phyloP scores from a whole-genome alignment of 441 rosid species.

The Adansonia madagascariensis region DNA sequence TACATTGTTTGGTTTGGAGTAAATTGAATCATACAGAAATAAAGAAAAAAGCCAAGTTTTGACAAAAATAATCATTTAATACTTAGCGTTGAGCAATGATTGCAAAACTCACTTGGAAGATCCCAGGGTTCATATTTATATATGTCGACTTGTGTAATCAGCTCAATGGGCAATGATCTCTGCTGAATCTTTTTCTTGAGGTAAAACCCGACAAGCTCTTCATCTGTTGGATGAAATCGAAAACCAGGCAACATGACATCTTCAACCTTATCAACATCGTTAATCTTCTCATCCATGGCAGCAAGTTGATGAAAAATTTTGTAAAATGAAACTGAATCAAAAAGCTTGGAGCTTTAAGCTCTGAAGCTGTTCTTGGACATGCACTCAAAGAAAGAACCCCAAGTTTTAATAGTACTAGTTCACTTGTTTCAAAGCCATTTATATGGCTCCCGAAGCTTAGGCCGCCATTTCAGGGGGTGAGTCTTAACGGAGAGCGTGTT shows the following conservation, averaged over 20 bases:
- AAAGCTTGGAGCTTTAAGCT: constrained; percentile 17
- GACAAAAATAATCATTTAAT: not conserved
- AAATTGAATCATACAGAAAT: too few species aligned
- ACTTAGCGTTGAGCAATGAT: not conserved
- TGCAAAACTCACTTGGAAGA: constrained; percentile 79
- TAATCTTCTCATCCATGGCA: not conserved
- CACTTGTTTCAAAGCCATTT: constrained; percentile 26
- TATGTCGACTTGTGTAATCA: constrained; percentile 90
- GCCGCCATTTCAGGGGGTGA: constrained; percentile 33
- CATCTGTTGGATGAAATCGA: constrained; percentile 94
- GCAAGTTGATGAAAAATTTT: not conserved
- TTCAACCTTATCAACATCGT: constrained; percentile 60
- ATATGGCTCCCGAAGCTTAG: constrained; percentile 29
- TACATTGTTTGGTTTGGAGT: too few species aligned
- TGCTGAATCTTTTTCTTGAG: constrained; percentile 75
- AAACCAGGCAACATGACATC: constrained; percentile 87
- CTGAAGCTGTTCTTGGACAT: constrained; percentile 20
- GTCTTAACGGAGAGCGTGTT: constrained; percentile 6
- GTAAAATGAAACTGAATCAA: constrained; percentile 14
- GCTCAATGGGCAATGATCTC: constrained; percentile 67
- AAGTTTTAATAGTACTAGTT: not conserved
- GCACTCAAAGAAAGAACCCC: not conserved
- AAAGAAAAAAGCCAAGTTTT: not conserved
- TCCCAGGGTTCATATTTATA: constrained; percentile 95
- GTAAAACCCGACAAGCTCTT: constrained; percentile 91